Evolutionary conservation across 768 basidiomycete species (phyloP), one percentile per base, ranked within the genome.

Genomic region (Leccinum arenicola): DNA sequence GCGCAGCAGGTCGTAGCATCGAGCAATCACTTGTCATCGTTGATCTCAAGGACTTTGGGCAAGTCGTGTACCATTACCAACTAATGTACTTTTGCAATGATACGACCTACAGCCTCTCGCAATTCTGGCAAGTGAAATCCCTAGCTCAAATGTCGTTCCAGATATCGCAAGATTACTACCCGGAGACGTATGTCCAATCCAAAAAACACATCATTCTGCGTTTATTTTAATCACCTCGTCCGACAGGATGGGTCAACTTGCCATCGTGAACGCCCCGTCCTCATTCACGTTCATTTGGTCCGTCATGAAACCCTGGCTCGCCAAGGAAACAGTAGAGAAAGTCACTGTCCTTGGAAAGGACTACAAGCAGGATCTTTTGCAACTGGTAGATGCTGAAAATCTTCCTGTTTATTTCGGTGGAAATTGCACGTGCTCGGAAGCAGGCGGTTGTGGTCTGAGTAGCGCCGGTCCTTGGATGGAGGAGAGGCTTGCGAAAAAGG

Each of bases 121-220:
- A 88, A 63, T 91, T 90, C 66, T 91, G 89, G 89, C 83, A 89
- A 65, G 84, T 89, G 76, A 88, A 86, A 68, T 74, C 78, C 48
- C 75, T 90, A n/a, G 80, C 80, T 23, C 77, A 83, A 52, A 74
- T 71, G 52, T 83, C 85, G 7, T 88, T 91, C 69, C 87, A 89
- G 63, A 77, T 91, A 56, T 89, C 88, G 2, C 89, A 91, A 70
- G 87, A 89, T 64, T 91, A 88, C 71, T 91, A 80, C 62, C 89
- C 89, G 1, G 89, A 91, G 68, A 85, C 86, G 88, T 90, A 67
- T 55, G 82, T 68, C 25, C n/a, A 47, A 21, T 25, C 17, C 6
- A 12, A n/a, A 6, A 6, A 40, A 8, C 7, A 9, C 6, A 53
- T 36, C 5, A 27, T 49, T 51, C 4, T 21, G 17, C 23, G 11